Evolutionary conservation across 2,329 filamentous ascomycete genomes (phyloP), one percentile per base, ranked within the genome.

Genomic region (Cladosporium halotolerans): DNA sequence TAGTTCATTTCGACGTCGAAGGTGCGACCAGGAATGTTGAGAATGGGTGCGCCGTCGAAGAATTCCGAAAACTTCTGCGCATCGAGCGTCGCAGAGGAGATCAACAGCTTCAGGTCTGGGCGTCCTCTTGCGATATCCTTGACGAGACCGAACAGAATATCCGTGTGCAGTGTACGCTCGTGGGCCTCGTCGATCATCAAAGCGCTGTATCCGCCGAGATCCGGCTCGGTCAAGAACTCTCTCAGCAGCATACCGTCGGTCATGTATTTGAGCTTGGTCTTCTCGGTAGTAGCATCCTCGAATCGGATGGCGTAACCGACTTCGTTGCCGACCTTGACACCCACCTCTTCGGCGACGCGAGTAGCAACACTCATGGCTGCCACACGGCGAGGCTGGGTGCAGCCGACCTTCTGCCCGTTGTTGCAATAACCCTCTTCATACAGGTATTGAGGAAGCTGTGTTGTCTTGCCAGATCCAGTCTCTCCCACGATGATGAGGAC

Each of bases 151-250:
- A 96, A 80, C 7, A 96, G 72, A 53, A 99, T 91, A 69, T 99
- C 93, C 0, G 92, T 96, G 50, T 89, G 84, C 0, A 97, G 80
- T 0, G 89, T 96, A 60, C 93, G 80, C 68, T 99, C 93, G 79
- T 99, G 93, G 0, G 93, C 93, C 69, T 99, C 93, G 67, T 99
- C 93, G 53, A 99, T 92, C 85, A 99, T 96, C 58, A 99, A 73
- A 10, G 85, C 88, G 4, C 88, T 88, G 63, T 97, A 97, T 13
- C 83, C 83, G 1, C 83, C 80, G 5, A 97, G 75, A 60, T 92
- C 84, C 0, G 92, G 91, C 63, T 95, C 89, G 0, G 89, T 92
- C 73, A 96, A 82, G 59, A 96, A 87, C 67, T 96, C 89, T 66
- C 90, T 80, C 31, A 97, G 76, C 38, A 97, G 75, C 86, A 97